Evolutionary conservation across 2,329 filamentous ascomycete species (phyloP).

Genomic region (Curvularia verruculosa): DNA sequence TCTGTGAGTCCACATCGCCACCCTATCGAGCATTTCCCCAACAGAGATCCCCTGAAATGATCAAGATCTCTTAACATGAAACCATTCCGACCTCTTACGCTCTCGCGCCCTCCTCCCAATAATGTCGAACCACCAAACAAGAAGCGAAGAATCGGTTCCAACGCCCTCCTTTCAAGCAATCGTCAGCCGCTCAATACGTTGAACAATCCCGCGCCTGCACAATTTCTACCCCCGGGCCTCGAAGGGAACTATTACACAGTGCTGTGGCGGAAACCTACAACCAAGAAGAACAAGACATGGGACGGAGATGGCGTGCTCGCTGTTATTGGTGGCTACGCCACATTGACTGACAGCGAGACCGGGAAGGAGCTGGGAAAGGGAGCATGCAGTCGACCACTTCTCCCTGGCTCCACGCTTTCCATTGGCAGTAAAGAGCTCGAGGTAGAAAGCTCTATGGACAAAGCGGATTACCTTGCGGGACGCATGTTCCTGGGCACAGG

Average conservation of each 20-base stretch:
- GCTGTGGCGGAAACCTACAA: conserved; percentile 68
- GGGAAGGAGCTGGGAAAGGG: conserved; percentile 68
- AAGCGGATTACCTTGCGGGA: conserved; percentile 63
- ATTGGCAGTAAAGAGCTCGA: conserved; percentile 72
- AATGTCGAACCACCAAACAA: conserved; percentile 48
- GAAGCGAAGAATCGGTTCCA: conserved; percentile 49
- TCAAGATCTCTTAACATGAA: conserved; percentile 31
- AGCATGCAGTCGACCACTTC: conserved; percentile 61
- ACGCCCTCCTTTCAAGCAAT: conserved; percentile 32
- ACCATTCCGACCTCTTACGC: conserved; percentile 45
- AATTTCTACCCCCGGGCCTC: conserved; percentile 23
- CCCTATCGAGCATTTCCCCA: neutral
- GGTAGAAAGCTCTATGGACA: conserved; percentile 66
- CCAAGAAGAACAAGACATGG: conserved; percentile 79
- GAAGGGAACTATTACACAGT: conserved; percentile 53
- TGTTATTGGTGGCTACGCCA: conserved; percentile 63
- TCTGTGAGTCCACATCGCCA: neutral
- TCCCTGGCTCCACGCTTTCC: conserved; percentile 65
- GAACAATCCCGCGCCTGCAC: conserved; percentile 27
- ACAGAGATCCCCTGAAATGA: conserved; percentile 1
- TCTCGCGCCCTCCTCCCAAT: conserved; percentile 32
- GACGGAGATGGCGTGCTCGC: conserved; percentile 72
- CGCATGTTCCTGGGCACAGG: conserved; percentile 51
- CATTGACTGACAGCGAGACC: conserved; percentile 64
- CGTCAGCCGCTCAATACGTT: conserved; percentile 42